These are phyloP conservation scores for Colletotrichum liriopes DNA, from an alignment of 2,329 filamentous ascomycete species.

Conservation along the genomic window DNA sequence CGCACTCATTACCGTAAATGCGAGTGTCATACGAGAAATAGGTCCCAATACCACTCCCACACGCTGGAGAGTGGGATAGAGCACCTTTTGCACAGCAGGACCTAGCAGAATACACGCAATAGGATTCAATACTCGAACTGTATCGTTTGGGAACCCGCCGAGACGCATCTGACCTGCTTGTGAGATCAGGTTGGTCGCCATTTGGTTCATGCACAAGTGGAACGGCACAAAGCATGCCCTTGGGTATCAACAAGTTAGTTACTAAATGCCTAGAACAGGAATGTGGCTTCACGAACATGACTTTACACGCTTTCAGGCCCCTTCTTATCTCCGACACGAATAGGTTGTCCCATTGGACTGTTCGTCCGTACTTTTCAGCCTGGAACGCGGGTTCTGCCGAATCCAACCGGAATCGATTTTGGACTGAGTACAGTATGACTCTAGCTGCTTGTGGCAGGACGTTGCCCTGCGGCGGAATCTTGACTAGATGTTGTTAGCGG, in stretches of 20 bases:
- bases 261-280: too few relatives aligned
- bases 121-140: slow-evolving; percentile 69
- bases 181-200: slow-evolving; percentile 68
- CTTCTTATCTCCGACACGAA: too few relatives aligned
- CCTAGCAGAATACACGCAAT: slow-evolving; percentile 69
- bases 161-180: slow-evolving; percentile 69
- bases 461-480: too few relatives aligned
- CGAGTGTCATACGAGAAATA: slow-evolving; percentile 66
- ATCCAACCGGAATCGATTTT: too few relatives aligned
- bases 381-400: too few relatives aligned
- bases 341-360: too few relatives aligned
- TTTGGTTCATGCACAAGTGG: slow-evolving; percentile 66
- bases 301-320: too few relatives aligned
- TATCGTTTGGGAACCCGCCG: slow-evolving; percentile 69
- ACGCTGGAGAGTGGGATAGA: slow-evolving; percentile 66
- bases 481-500: too few relatives aligned
- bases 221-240: slow-evolving; percentile 35
- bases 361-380: too few relatives aligned
- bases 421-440: too few relatives aligned
- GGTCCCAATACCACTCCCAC: slow-evolving; percentile 65
- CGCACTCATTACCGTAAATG: slow-evolving; percentile 63
- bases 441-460: too few relatives aligned
- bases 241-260: neutral
- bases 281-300: too few relatives aligned
- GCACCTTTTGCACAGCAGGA: slow-evolving; percentile 65